Evolutionary conservation across 225 moss, liverwort and hornwort species (phyloP).

Genomic region (Neckera pumila): DNA sequence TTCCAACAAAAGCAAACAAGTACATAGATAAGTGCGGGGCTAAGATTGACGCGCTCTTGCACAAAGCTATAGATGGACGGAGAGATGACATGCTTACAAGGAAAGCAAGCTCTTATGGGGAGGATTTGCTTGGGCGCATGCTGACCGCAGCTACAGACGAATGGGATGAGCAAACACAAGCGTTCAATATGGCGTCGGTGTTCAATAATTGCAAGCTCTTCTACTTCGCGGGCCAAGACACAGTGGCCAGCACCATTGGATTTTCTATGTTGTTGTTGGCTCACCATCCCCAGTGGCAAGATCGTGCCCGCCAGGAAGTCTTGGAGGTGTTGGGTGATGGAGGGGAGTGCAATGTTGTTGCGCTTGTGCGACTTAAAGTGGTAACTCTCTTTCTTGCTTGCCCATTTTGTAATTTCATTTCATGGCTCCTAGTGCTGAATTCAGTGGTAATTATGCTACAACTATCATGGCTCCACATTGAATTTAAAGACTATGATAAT

Average conservation of each 20-base stretch:
- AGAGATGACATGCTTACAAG: neutral
- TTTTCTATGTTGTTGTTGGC: neutral
- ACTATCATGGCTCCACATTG: neutral
- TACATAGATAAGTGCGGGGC: rapidly evolving
- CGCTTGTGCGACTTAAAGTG: neutral
- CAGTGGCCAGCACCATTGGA: neutral
- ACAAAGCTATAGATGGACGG: neutral
- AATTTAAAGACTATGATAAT: neutral
- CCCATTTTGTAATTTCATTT: too few species aligned
- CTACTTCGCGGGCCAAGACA: neutral
- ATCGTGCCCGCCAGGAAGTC: neutral
- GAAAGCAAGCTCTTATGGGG: neutral
- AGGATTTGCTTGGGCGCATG: neutral
- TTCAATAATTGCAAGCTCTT: neutral
- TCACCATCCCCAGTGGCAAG: neutral
- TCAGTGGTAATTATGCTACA: rapidly evolving
- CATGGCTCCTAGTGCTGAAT: rapidly evolving
- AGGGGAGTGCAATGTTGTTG: neutral
- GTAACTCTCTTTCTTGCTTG: neutral
- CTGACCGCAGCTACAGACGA: rapidly evolving
- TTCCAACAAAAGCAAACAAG: neutral
- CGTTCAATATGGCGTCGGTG: neutral
- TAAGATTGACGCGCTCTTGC: neutral
- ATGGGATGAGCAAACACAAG: neutral
- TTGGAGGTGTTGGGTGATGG: neutral